Evolutionary conservation across 2,329 filamentous ascomycete genomes (phyloP), one percentile per base, ranked within the genome.

Genomic region (Monilinia fructigena): DNA sequence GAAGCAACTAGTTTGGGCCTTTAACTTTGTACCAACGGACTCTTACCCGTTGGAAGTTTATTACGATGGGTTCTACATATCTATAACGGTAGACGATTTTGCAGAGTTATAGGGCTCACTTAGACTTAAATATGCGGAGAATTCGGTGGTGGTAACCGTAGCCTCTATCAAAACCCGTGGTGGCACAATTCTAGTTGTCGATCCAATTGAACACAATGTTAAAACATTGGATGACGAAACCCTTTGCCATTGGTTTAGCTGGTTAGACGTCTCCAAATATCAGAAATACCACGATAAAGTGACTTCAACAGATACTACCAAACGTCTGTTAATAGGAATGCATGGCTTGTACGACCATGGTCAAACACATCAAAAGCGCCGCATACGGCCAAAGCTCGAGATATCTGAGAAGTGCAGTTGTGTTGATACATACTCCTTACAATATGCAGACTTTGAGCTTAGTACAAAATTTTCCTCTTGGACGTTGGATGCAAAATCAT

Each of bases 401-500:
- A 1, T 12, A 3, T 2, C 4, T 6, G 42, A 40, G 18, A 1
- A 2, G n/a, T 63, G 65, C 23, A 3, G 6, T 11, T 66, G 65
- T 28, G 3, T 18, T 12, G 28, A 42, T 1, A n/a, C 4, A 12
- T 48, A 63, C 7, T 31, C 31, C 8, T 45, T 42, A 50, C 23
- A 42, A 31, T 55, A 63, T 16, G 31, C 28, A 14, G 26, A 18
- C 20, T 66, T 63, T 3, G 59, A 66, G 6, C 59, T 63, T 4
- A 50, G 8, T 12, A 63, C 65, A 2, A 63, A 20, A 20, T 8
- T 23, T 18, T 40, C 65, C 6, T 63, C n/a, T 18, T 66, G 65
- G 53, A 47, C 12, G 2, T 11, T 66, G 4, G 42, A 45, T 12
- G 42, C 50, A 10, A 63, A 7, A 63, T 50, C 65, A 10, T 11